Evolutionary conservation across 352 stramenopile genomes (phyloP).

Genomic region (Blastocystis sp.): DNA sequence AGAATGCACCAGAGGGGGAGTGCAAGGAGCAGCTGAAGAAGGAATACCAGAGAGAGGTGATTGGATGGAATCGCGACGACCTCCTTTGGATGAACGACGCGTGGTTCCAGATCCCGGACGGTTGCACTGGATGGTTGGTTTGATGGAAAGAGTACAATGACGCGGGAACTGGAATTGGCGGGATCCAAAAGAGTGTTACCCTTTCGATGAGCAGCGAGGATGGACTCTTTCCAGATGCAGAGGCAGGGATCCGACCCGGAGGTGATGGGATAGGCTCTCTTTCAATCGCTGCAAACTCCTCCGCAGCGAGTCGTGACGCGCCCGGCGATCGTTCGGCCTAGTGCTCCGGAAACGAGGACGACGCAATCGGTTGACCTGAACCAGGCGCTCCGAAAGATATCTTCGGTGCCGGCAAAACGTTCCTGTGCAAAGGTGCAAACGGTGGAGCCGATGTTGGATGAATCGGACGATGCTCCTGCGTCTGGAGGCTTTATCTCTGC

Average conservation of each 20-base stretch:
- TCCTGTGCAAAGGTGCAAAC: no score
- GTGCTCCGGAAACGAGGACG: no score
- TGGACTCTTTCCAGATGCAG: background rate
- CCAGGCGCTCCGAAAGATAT: no score
- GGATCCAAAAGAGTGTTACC: background rate
- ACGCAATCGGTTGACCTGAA: no score
- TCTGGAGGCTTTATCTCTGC: slow-evolving; percentile 4
- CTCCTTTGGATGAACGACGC: background rate
- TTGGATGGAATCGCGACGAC: background rate
- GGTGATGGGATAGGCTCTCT: background rate
- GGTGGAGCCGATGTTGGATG: no score
- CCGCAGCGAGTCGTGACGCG: no score
- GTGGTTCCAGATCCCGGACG: background rate
- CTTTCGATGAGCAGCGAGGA: background rate
- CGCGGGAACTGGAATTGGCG: background rate
- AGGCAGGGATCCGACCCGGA: background rate
- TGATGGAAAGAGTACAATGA: background rate
- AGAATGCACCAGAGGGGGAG: background rate
- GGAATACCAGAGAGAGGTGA: background rate
- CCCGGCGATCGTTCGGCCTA: no score
- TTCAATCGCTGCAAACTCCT: no score
- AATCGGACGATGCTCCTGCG: background rate
- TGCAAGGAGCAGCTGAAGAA: background rate
- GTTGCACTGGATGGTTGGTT: background rate
- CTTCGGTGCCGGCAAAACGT: no score